Evolutionary conservation across 2,329 filamentous ascomycete genomes (phyloP).

Genomic region (Monilinia polystroma): DNA sequence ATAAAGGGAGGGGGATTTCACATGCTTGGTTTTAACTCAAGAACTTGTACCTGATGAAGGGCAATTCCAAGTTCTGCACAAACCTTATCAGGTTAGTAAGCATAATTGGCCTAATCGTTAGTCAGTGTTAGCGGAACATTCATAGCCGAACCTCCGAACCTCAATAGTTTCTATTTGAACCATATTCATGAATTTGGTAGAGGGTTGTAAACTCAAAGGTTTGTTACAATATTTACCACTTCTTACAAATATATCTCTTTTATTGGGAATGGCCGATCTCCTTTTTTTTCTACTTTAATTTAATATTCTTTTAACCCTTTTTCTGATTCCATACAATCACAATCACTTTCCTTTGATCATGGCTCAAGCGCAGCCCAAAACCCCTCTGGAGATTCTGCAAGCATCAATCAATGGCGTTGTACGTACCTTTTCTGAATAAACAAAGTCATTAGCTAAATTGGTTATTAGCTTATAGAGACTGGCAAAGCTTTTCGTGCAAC

Average conservation of each 20-base stretch:
- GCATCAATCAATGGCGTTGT: conserved; percentile 56
- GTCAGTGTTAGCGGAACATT: conserved; percentile 1
- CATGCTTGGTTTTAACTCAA: not conserved
- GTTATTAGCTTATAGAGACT: conserved; percentile 54
- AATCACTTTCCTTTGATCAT: conserved; percentile 22
- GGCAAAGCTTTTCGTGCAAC: conserved; percentile 56
- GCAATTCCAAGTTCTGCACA: not conserved
- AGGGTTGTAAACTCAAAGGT: not conserved
- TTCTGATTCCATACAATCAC: not conserved
- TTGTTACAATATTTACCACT: not conserved
- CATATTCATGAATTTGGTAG: not conserved
- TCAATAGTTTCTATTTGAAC: not conserved
- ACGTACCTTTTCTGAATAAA: conserved; percentile 36
- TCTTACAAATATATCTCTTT: not conserved
- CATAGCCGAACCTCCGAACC: not conserved
- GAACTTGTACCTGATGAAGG: no score
- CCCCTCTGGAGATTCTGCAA: conserved; percentile 46
- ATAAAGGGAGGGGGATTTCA: not conserved
- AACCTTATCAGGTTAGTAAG: not conserved
- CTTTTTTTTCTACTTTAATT: not conserved
- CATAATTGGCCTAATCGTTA: not conserved
- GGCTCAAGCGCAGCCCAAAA: conserved; percentile 31
- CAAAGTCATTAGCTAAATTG: conserved; percentile 20
- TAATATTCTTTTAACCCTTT: not conserved
- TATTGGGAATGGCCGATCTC: not conserved